A percentile compares a stretch with the other conserved stretches of the same genome.
phyloP scores from a whole-genome alignment of 2,329 filamentous ascomycete genomes.

The Zymoseptoria passerinii region DNA sequence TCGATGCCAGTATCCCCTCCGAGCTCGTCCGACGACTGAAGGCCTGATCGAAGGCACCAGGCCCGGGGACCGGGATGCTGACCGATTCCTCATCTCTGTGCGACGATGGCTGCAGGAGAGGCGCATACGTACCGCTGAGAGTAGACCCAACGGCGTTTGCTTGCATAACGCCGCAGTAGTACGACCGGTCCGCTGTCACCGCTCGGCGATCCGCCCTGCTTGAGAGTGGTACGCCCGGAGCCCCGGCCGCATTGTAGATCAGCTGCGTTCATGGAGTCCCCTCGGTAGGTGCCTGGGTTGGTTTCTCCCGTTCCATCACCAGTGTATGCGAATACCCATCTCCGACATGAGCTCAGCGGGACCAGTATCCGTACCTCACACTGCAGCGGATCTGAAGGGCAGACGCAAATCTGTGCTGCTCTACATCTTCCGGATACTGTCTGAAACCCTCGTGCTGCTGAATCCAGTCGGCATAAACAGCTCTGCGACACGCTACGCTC shows the following conservation, averaged over 20 bases:
- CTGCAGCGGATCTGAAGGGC: neutral
- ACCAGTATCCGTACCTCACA: neutral
- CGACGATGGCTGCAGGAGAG: neutral
- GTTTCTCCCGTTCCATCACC: neutral
- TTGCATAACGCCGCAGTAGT: neutral
- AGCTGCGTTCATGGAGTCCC: neutral
- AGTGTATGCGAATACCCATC: neutral
- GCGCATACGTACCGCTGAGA: neutral
- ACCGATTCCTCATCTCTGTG: neutral
- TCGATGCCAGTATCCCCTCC: neutral
- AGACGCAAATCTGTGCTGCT: neutral
- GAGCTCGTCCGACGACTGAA: neutral
- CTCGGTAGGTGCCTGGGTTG: neutral
- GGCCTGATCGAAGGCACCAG: neutral
- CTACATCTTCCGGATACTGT: neutral
- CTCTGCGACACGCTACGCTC: neutral
- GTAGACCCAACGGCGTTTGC: neutral
- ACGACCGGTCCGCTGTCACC: neutral
- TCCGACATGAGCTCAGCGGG: neutral
- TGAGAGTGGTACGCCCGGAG: neutral
- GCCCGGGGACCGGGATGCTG: neutral
- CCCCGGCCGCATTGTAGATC: neutral
- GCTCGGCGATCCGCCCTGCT: neutral
- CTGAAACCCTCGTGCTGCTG: neutral
- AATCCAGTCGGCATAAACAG: neutral